Conservation (phyloP, 2,329 filamentous ascomycete species). For the Ophiostoma sp. region DNA sequence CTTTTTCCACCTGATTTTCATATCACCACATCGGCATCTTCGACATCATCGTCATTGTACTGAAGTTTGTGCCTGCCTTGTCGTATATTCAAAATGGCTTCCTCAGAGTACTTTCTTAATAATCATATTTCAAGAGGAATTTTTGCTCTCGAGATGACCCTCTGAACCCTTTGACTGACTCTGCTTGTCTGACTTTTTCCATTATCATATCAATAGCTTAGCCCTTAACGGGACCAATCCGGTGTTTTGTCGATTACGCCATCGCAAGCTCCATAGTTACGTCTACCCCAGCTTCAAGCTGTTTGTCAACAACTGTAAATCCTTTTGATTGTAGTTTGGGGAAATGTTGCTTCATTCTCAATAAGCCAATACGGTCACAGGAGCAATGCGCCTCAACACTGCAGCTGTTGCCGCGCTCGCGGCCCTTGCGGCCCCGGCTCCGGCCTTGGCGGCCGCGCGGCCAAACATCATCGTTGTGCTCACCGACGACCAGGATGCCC, state of each 20-base stretch:
- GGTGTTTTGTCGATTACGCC: neutral
- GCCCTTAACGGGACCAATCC: neutral
- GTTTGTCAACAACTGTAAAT: neutral
- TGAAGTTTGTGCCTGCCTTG: too few species aligned
- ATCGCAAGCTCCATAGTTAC: neutral
- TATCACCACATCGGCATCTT: neutral
- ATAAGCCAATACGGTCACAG: too few species aligned
- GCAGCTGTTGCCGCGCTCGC: neutral
- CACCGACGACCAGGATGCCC: conserved; percentile 60
- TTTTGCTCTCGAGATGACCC: too few species aligned
- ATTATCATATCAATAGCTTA: neutral
- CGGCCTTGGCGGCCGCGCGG: neutral
- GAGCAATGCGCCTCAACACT: too few species aligned
- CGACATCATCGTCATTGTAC: neutral
- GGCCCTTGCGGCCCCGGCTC: neutral
- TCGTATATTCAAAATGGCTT: too few species aligned
- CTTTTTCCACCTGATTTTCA: neutral
- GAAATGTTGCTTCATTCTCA: too few species aligned
- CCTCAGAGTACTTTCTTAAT: too few species aligned
- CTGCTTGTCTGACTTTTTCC: neutral
- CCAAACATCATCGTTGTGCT: conserved; percentile 45
- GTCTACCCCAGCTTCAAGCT: neutral
- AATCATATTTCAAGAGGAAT: too few species aligned
- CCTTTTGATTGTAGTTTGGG: neutral
- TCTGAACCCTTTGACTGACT: too few species aligned